Conservation (phyloP, 768 basidiomycete species). For the Boletus reticulatus region DNA sequence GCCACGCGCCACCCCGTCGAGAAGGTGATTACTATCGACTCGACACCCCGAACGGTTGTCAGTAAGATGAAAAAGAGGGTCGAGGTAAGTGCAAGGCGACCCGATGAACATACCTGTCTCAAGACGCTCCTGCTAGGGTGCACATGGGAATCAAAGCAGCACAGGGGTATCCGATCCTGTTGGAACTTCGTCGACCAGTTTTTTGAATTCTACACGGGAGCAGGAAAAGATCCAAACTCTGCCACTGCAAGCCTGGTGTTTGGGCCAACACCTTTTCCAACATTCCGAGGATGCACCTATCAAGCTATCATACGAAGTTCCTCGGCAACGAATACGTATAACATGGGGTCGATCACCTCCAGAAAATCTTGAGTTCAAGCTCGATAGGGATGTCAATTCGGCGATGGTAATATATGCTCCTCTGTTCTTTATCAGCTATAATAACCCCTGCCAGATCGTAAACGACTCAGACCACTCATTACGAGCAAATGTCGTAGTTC, state of each 20-base stretch:
- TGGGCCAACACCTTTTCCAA: conserved; percentile 22
- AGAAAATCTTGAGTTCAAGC: conserved; percentile 13
- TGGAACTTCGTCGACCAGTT: conserved; percentile 28
- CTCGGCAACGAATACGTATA: conserved; percentile 8
- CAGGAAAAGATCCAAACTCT: conserved; percentile 5
- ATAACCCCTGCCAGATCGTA: conserved; percentile 22
- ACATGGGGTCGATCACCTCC: conserved; percentile 7
- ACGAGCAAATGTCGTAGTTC: conserved; percentile 20
- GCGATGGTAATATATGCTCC: conserved; percentile 14
- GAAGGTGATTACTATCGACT: conserved; percentile 4
- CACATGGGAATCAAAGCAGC: neutral
- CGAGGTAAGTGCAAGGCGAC: conserved; percentile 17
- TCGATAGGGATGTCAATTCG: conserved; percentile 11
- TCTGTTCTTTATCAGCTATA: neutral
- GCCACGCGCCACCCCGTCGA: neutral
- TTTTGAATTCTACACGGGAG: conserved; percentile 17
- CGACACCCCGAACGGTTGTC: neutral
- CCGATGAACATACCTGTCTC: neutral
- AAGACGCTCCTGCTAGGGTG: conserved; percentile 7
- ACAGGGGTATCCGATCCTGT: conserved; percentile 14
- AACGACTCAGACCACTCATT: conserved; percentile 9
- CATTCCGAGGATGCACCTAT: conserved; percentile 11
- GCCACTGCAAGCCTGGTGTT: conserved; percentile 28
- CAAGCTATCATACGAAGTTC: conserved; percentile 12
- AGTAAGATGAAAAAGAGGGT: conserved; percentile 26